Percentiles rank a stretch among this genome's conserved stretches.
Evolutionary conservation across 2,329 filamentous ascomycete species (phyloP).

Genomic region (Diaporthe vexans): DNA sequence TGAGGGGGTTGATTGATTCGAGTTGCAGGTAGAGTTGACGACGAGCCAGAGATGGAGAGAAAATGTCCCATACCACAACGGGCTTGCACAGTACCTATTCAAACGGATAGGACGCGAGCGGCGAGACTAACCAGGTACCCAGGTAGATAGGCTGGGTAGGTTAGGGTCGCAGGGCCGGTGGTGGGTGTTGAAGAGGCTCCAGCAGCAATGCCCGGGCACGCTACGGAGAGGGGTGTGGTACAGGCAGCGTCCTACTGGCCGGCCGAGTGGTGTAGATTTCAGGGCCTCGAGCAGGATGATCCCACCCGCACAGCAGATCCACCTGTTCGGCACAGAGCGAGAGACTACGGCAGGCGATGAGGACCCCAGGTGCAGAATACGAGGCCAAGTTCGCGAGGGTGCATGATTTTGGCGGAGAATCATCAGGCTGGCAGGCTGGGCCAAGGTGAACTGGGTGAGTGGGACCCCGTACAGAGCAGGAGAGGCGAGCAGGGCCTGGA

Average conservation of each 20-base stretch:
- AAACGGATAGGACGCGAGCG: constrained; percentile 22
- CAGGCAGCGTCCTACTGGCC: constrained; percentile 12
- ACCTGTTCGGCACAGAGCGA: constrained; percentile 31
- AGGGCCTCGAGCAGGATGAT: constrained; percentile 32
- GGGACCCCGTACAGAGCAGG: background rate
- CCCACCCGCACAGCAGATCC: constrained; percentile 15
- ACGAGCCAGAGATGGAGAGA: constrained; percentile 40
- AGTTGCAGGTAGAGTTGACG: constrained; percentile 27
- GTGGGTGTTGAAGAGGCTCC: background rate
- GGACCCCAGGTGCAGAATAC: constrained; percentile 37
- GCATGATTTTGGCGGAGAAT: constrained; percentile 35
- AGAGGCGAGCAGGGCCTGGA: constrained; percentile 23
- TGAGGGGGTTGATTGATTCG: constrained; percentile 59
- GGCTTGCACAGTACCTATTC: constrained; percentile 24
- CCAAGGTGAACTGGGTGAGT: background rate
- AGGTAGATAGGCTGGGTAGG: background rate
- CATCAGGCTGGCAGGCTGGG: constrained; percentile 11
- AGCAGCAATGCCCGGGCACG: background rate
- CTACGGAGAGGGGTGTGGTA: constrained; percentile 11
- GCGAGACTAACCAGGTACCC: constrained; percentile 6
- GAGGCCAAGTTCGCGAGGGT: constrained; percentile 19
- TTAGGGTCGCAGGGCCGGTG: background rate
- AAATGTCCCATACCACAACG: constrained; percentile 1
- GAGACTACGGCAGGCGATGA: constrained; percentile 32
- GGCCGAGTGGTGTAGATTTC: constrained; percentile 28